Evolutionary conservation across 805 yeast genomes (phyloP), one percentile per base, ranked within the genome.

Genomic region (Debaryomyces tyrocola): DNA sequence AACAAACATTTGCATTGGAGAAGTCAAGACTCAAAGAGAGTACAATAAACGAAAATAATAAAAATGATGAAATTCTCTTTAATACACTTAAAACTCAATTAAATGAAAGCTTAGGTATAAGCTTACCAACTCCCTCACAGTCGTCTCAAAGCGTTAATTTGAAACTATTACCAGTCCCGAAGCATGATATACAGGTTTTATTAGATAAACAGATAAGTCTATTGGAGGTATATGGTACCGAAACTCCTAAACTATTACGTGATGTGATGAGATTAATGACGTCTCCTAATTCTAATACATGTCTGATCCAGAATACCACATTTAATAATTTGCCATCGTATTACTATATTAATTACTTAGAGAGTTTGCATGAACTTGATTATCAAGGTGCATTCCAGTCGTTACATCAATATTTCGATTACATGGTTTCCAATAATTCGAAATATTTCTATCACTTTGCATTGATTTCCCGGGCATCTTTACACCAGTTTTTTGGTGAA

Each of bases 381-480:
- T 86, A 84, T 55, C 85, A 78, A 52, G 79, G 77, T 1, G 78
- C 84, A 0, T 75, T 66, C 56, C 67, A 66, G 44, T 78, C 58
- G 37, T 78, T 62, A 69, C 84, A 66, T 67, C 83, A 56, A 60
- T 87, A 55, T 81, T 87, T 84, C 60, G 95, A 87, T 62, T 85
- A 87, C 56, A 82, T 85, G 82, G 82, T 86, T 64, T 81, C 90
- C 8, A 79, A 77, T 47, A 78, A 78, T 51, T 80, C 82, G 29
- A 80, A 80, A 46, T 74, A 78, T 37, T 82, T 82, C 53, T 88
- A 87, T 56, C 96, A 88, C 58, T 84, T 85, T 61, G 91, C 95
- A 0, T 68, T 89, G 28, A 71, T 88, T 15, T 83, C 87, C 2
- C 67, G 85, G 40, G 95, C 94, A 0, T 74, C 87, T 0, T 66